Evolutionary conservation across 1,284 basidiomycete species (phyloP), one percentile per base, ranked within the genome.

Genomic region (Cutaneotrichosporon curvatum): DNA sequence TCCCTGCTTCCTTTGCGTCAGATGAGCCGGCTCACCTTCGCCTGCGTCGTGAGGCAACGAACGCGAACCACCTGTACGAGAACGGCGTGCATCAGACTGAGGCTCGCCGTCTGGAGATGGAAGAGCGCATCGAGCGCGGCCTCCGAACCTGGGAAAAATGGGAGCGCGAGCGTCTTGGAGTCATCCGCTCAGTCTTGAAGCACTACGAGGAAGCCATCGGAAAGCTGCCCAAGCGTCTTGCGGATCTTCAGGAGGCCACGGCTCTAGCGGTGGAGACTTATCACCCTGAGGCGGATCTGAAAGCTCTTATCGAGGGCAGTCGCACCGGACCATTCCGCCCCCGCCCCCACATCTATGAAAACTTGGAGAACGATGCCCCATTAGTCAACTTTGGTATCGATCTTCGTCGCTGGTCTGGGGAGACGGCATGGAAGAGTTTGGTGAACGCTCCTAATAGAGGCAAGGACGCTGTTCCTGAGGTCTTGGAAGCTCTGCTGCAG

Each of bases 381-480:
- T 86, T 89, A 59, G 84, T 87, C 37, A 81, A 87, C 22, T 94
- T 92, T 65, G 89, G 89, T 12, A 83, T 90, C 54, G 88, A 92
- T 66, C 73, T 94, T 34, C 78, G 86, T 50, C 83, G 82, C 56
- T 91, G 88, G 89, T 80, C 84, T 15, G 74, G 73, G 19, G 87
- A 73, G 45, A 86, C 64, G 77, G 83, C 52, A 76, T 73, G 71
- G 71, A 66, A 63, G 41, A 51, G 65, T 15, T 58, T 69, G 20
- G 53, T 70, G 16, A 50, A 54, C 38, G 52, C 57, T 2, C 61
- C 66, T 2, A 37, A 51, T 30, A 48, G 65, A 79, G 43, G 83
- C 76, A 82, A 76, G 73, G 64, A 72, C 20, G 59, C 61, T n/a
- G 60, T 90, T 5, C 91, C 90, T 11, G 82, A 82, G 4, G 84